phyloP scores from a whole-genome alignment of 208 protist species.

The Wallacemonas sp. region DNA sequence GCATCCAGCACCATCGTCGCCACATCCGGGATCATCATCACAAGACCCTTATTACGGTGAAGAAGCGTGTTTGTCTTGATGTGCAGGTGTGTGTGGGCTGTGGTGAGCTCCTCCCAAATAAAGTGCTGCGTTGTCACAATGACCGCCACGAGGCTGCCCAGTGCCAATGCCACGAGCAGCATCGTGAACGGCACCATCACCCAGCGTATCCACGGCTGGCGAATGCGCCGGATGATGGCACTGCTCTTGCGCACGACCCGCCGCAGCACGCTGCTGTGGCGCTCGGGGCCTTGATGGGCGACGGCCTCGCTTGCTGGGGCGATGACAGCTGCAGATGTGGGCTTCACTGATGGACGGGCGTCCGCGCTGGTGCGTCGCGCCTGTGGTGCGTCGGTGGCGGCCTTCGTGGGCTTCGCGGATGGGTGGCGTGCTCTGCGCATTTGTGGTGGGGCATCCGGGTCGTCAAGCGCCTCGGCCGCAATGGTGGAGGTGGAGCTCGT shows the following conservation, averaged over 20 bases:
- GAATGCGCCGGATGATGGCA: neutral
- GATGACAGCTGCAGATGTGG: too few species aligned
- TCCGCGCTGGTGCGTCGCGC: too few species aligned
- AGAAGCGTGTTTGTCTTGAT: neutral
- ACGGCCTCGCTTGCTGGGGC: too few species aligned
- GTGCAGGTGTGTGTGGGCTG: neutral
- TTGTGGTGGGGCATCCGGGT: conserved; percentile 1
- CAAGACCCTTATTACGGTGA: neutral
- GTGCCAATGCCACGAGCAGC: neutral
- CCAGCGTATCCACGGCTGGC: neutral
- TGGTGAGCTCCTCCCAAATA: neutral
- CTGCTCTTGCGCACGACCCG: neutral
- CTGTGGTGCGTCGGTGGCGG: too few species aligned
- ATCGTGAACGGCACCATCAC: neutral
- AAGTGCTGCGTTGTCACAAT: neutral
- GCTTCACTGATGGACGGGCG: too few species aligned
- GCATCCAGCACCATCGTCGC: conserved; percentile 1
- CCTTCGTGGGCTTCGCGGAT: too few species aligned
- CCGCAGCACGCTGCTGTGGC: too few species aligned
- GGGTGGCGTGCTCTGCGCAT: neutral
- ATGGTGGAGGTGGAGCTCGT: too few species aligned
- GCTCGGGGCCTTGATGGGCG: too few species aligned
- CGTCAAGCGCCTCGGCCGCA: too few species aligned
- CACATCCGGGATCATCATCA: neutral
- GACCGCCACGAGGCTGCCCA: neutral